Percentiles rank a stretch among this genome's conserved stretches.
phyloP scores from a whole-genome alignment of 179 eudicot species.

The Dionaea muscipula region DNA sequence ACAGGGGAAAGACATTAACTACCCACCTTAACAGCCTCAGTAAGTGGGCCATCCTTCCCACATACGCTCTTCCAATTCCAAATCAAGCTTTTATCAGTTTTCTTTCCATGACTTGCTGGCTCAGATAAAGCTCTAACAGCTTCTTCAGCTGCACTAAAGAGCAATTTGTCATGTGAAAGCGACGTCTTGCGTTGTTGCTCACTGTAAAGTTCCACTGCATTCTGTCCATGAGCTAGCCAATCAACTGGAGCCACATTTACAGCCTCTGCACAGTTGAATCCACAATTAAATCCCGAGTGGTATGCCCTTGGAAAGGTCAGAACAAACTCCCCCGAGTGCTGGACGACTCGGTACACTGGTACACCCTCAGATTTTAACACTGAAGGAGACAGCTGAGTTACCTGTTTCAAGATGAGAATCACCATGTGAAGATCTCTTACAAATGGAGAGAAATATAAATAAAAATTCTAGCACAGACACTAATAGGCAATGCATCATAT shows the following conservation, averaged over 20 bases:
- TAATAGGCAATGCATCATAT: background rate
- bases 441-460: background rate
- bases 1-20: background rate
- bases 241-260: constrained; percentile 64
- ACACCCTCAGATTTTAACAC: constrained; percentile 46
- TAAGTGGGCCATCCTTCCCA: constrained; percentile 42
- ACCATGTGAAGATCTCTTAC: background rate
- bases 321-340: constrained; percentile 49
- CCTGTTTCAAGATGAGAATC: constrained; percentile 20
- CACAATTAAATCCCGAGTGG: constrained; percentile 55
- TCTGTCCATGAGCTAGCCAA: constrained; percentile 54
- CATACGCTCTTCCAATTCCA: constrained; percentile 49
- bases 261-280: constrained; percentile 64
- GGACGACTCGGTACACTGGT: constrained; percentile 43
- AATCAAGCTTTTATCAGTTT: constrained; percentile 17
- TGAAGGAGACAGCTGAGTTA: constrained; percentile 52
- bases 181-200: constrained; percentile 42
- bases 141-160: constrained; percentile 34
- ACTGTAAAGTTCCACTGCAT: constrained; percentile 53
- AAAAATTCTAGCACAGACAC: background rate
- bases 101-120: constrained; percentile 16
- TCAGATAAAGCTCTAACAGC: constrained; percentile 36
- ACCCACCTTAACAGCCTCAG: constrained; percentile 38
- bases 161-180: constrained; percentile 55
- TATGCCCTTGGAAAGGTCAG: constrained; percentile 61